Percentiles rank a stretch among this genome's conserved stretches.
Evolutionary conservation across 2,329 filamentous ascomycete genomes (phyloP).

Genomic region (Cadophora gregata): DNA sequence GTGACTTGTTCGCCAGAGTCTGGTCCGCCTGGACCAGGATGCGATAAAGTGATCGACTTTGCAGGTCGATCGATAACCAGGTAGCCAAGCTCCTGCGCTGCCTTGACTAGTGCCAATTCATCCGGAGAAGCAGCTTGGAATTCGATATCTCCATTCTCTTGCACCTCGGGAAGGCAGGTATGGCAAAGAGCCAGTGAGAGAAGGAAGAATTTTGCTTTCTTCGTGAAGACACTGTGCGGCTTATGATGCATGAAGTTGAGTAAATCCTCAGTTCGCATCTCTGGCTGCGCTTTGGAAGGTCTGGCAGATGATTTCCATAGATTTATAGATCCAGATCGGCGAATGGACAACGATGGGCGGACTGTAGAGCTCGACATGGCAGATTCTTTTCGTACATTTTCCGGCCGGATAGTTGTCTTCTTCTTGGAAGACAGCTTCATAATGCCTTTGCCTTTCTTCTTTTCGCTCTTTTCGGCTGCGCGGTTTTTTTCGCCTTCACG

Average conservation of each 20-base stretch:
- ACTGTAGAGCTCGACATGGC: slow-evolving; percentile 19
- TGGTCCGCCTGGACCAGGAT: slow-evolving; percentile 31
- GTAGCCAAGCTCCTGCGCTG: slow-evolving; percentile 85
- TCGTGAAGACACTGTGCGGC: slow-evolving; percentile 78
- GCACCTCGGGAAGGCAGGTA: slow-evolving; percentile 81
- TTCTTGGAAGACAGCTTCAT: slow-evolving; percentile 30
- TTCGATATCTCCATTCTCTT: slow-evolving; percentile 71
- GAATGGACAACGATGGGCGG: slow-evolving; percentile 17
- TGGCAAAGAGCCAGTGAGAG: slow-evolving; percentile 87
- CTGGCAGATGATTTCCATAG: slow-evolving; percentile 42
- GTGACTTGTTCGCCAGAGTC: slow-evolving; percentile 34
- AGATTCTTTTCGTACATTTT: slow-evolving; percentile 4
- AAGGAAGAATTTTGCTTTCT: slow-evolving; percentile 81
- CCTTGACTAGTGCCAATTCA: slow-evolving; percentile 83
- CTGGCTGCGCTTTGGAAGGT: slow-evolving; percentile 54
- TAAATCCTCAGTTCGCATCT: slow-evolving; percentile 73
- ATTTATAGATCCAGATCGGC: slow-evolving; percentile 37
- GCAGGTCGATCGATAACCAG: slow-evolving; percentile 76
- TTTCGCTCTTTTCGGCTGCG: slow-evolving; percentile 24
- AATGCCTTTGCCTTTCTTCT: slow-evolving; percentile 38
- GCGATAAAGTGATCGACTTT: slow-evolving; percentile 64
- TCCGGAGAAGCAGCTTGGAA: slow-evolving; percentile 92
- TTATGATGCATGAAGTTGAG: slow-evolving; percentile 77
- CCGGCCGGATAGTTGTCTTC: slow-evolving; percentile 18
- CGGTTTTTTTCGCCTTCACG: slow-evolving; percentile 17